Conservation (phyloP, 495 filamentous ascomycete genomes). For the Amphirosellinia nigrospora region DNA sequence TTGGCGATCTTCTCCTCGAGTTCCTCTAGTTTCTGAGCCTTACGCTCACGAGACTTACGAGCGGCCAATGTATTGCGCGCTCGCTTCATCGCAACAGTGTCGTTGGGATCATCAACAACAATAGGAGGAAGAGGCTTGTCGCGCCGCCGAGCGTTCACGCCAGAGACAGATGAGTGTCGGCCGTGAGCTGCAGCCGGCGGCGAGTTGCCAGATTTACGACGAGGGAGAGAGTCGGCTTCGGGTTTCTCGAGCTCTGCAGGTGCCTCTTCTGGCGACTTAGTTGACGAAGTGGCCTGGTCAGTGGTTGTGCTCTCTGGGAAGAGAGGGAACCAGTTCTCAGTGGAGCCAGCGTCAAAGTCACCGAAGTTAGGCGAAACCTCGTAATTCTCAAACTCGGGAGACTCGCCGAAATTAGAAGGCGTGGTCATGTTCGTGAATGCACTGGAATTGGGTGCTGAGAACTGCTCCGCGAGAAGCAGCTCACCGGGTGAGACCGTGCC, state of each 20-base stretch:
- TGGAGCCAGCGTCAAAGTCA: conserved; percentile 50
- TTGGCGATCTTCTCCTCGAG: conserved; percentile 62
- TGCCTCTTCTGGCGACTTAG: conserved; percentile 50
- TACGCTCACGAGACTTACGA: conserved; percentile 89
- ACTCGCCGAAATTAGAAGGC: conserved; percentile 75
- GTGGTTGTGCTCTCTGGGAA: conserved; percentile 59
- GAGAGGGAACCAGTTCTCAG: conserved; percentile 67
- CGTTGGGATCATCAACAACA: conserved; percentile 71
- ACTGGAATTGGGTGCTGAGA: conserved; percentile 81
- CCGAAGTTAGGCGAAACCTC: conserved; percentile 77
- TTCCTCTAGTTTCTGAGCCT: conserved; percentile 70
- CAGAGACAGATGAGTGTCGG: conserved; percentile 72
- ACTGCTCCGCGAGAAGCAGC: conserved; percentile 68
- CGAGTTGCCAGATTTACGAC: conserved; percentile 53
- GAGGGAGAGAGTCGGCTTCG: conserved; percentile 41
- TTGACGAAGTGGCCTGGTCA: conserved; percentile 37
- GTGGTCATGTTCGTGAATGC: conserved; percentile 87
- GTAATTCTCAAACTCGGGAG: conserved; percentile 71
- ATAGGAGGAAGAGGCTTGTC: conserved; percentile 85
- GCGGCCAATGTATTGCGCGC: conserved; percentile 95
- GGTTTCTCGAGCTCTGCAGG: conserved; percentile 48
- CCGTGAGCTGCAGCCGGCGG: conserved; percentile 49
- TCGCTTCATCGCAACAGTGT: conserved; percentile 82
- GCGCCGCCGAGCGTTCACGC: conserved; percentile 71
- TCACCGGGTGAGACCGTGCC: conserved; percentile 88